Evolutionary conservation across 345 rosid genomes (phyloP), one percentile per base, ranked within the genome.

Genomic region (Corchorus capsularis): DNA sequence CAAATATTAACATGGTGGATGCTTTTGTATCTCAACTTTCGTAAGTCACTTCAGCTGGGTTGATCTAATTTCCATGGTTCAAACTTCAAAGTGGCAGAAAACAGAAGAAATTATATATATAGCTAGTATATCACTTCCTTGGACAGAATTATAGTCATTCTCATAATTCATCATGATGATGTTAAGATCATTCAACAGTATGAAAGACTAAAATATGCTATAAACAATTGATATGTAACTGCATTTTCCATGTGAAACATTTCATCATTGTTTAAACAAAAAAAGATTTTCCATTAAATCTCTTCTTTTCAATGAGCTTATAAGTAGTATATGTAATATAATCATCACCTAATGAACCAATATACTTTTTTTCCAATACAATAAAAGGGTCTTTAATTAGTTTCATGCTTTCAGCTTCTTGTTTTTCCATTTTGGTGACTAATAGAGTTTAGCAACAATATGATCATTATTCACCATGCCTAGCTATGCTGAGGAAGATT

Each of bases 351-450:
- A 63, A 63, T 63, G 69, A 47, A 63, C 17, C 47, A 37, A 63
- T 16, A 16, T 3, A 15, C 20, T 17, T 63, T 63, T 63, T 63
- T 0, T 12, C 47, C 47, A 63, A 39, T 47, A 64, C 27, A 27
- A 27, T 27, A 39, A 1, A 39, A 64, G 69, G 52, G 19, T 64
- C 49, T 41, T 64, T 64, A 19, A 16, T 64, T 32, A 64, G 52
- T 50, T 64, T 41, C 34, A 0, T 27, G 27, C n/a, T n/a, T n/a
- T n/a, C n/a, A n/a, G n/a, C n/a, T n/a, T n/a, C n/a, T n/a, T 43
- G 69, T 41, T 41, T 64, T 64, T 64, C 32, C 69, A 64, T 64
- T 41, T 64, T 11, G 69, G 69, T 41, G 50, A 41, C 14, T 41
- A 41, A 64, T 41, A 43, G 27, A 27, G 32, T 64, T n/a, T n/a